Percentiles rank a stretch among this genome's conserved stretches.
Evolutionary conservation across 768 basidiomycete genomes (phyloP).

Genomic region (Lactarius hatsudake): DNA sequence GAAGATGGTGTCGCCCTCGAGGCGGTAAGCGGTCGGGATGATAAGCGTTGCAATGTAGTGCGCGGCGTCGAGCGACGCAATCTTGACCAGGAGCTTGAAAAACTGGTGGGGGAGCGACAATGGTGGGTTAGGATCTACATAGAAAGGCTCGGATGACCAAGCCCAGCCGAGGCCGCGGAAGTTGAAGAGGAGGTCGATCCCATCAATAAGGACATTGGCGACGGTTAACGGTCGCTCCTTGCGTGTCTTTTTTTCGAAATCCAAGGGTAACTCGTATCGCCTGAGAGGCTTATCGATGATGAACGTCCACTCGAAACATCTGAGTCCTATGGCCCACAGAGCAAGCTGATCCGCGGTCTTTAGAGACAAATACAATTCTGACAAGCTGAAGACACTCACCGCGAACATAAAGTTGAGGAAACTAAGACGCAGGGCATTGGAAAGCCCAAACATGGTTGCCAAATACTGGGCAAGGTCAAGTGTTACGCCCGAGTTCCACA

Average conservation of each 20-base stretch:
- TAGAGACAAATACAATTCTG: background rate
- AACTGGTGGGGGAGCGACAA: conserved; percentile 1
- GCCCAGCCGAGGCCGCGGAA: conserved; percentile 27
- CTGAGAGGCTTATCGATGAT: conserved; percentile 8
- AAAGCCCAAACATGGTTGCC: background rate
- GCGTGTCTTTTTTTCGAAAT: background rate
- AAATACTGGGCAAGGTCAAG: conserved; percentile 16
- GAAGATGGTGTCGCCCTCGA: conserved; percentile 24
- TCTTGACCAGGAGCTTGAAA: conserved; percentile 3
- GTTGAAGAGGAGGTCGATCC: conserved; percentile 24
- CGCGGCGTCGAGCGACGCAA: conserved; percentile 10
- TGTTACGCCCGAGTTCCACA: conserved; percentile 8
- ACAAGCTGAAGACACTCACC: conserved; percentile 8
- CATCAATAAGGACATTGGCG: conserved; percentile 17
- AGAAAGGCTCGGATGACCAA: conserved; percentile 24
- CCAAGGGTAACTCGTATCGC: conserved; percentile 5
- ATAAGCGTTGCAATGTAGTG: conserved; percentile 19
- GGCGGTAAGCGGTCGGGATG: conserved; percentile 13
- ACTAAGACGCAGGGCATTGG: conserved; percentile 10
- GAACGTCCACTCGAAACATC: conserved; percentile 24
- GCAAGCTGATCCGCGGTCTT: background rate
- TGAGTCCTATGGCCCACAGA: conserved; percentile 10
- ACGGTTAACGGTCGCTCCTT: conserved; percentile 9
- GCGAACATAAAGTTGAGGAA: conserved; percentile 16
- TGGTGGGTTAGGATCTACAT: background rate